These are phyloP conservation scores for Diutina catenulata DNA, from an alignment of 1,139 yeast species.

Conservation along the genomic window DNA sequence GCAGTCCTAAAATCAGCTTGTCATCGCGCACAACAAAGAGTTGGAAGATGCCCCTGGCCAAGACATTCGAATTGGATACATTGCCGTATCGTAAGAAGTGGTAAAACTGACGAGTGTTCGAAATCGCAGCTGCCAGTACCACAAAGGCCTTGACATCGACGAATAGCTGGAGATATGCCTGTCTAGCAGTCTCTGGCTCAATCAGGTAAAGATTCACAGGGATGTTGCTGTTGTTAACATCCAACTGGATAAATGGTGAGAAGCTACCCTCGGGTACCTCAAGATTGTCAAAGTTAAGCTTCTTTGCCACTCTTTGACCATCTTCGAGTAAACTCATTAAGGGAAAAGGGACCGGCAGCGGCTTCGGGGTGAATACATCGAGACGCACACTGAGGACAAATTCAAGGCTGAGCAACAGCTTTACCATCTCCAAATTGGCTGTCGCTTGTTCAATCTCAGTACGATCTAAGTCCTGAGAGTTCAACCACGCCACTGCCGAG, in stretches of 20 bases:
- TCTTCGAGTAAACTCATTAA: no score
- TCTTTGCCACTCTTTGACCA: not conserved
- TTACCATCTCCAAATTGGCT: slow-evolving; percentile 18
- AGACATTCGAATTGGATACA: slow-evolving; percentile 26
- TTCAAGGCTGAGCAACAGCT: slow-evolving; percentile 18
- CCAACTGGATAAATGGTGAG: slow-evolving; percentile 40
- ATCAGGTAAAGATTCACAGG: slow-evolving; percentile 29
- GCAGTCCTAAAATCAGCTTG: slow-evolving; percentile 26
- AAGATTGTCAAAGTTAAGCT: not conserved
- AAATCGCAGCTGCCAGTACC: slow-evolving; percentile 13
- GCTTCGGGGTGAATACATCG: slow-evolving; percentile 16
- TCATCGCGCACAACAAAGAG: slow-evolving; percentile 51
- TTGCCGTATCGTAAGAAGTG: slow-evolving; percentile 25
- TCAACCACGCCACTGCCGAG: slow-evolving; percentile 7
- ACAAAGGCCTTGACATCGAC: slow-evolving; percentile 18
- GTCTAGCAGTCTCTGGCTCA: slow-evolving; percentile 16
- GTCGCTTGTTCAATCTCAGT: no score
- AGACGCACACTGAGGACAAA: slow-evolving; percentile 14
- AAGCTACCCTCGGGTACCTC: slow-evolving; percentile 20
- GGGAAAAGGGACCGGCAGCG: no score
- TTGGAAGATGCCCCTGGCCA: slow-evolving; percentile 53
- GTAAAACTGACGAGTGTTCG: slow-evolving; percentile 22
- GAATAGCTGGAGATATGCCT: slow-evolving; percentile 24
- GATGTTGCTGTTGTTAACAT: slow-evolving; percentile 47
- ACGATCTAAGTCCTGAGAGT: no score